Base-by-base conservation (phyloP, 176 grass and related monocot species). In the Carex parvula region DNA sequence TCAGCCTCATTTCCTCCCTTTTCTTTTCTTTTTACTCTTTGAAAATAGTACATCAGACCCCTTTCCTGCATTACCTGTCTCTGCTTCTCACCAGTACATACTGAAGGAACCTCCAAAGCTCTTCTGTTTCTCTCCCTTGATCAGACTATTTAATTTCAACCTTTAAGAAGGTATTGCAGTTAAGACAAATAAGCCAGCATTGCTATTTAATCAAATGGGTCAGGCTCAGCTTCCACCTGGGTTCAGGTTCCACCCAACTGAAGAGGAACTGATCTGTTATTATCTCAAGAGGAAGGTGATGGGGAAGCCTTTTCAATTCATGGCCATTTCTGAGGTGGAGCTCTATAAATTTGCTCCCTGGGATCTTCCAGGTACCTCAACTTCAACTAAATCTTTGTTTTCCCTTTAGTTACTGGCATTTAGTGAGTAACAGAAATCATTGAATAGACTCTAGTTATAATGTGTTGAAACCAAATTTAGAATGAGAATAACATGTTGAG, bases 201-300 rank as follows among this genome's bases (percentile, higher is more conserved):
- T 54, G 7, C 52, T 68, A 66, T 18, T 65, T 33, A 15, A 55
- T 64, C 22, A 52, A 76, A 99, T 95, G 96, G 88, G 85, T 35
- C 89, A 93, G 89, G 83, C 88, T 53, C 84, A 39, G 55, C 85
- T 99, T 60, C 93, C 91, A 60, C 89, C 93, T 37, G 96, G 96
- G 55, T 99, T 95, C 64, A 87, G 93, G 74, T 99, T 99, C 86
- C 96, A 93, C 73, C 96, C 96, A 54, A 99, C 93, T 60, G 93
- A 99, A 79, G 91, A 93, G 85, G 96, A 99, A 63, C 88, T 99
- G 39, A 83, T 95, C 84, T 86, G 71, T 5, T 95, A 90, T 86
- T 99, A 95, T 88, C 88, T 99, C 32, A 95, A 93, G 86, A 93
- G 88, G 89, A 99, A 93, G 85, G 87, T 99, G 33, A 93, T 89